Base-by-base conservation (phyloP, 192 early-diverging fungal genomes). In the Nowakowskiella sp. region DNA sequence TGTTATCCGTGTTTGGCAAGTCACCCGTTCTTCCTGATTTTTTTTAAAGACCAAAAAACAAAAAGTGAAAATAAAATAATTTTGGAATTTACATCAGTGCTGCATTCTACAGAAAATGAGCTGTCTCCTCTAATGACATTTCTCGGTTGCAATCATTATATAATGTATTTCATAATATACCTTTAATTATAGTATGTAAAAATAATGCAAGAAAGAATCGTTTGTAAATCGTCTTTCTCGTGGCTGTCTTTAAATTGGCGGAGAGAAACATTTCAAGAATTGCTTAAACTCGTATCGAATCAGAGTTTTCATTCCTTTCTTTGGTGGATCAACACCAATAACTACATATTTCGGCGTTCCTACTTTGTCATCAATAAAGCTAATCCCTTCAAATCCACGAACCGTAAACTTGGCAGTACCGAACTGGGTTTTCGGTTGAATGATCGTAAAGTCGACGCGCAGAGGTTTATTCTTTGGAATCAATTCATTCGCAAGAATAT, bases 1-100 rank as follows among this genome's bases (percentile, higher is more conserved):
- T 76, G 51, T 75, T 39, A 88, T 88, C 76, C 80, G 84, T 51
- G 86, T 89, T 60, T 88, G 85, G 85, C 73, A 85, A 72, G 77
- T 87, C 63, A 88, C 85, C 65, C 63, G 69, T 45, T 70, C 19
- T 19, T 39, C 13, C 19, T 13, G 13, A 39, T 19, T 39, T 19
- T 39, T 19, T 39, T 39, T 39, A n/a, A n/a, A n/a, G n/a, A n/a
- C n/a, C n/a, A n/a, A n/a, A n/a, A n/a, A n/a, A n/a, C n/a, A n/a
- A n/a, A n/a, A n/a, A n/a, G n/a, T n/a, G n/a, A n/a, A n/a, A n/a
- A n/a, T n/a, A n/a, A n/a, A n/a, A n/a, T n/a, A n/a, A n/a, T n/a
- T n/a, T n/a, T n/a, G n/a, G n/a, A n/a, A n/a, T n/a, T n/a, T n/a
- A n/a, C n/a, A n/a, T n/a, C n/a, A n/a, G n/a, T n/a, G n/a, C n/a